Conservation (phyloP, 2,329 filamentous ascomycete species). For the Calycina herbarum region DNA sequence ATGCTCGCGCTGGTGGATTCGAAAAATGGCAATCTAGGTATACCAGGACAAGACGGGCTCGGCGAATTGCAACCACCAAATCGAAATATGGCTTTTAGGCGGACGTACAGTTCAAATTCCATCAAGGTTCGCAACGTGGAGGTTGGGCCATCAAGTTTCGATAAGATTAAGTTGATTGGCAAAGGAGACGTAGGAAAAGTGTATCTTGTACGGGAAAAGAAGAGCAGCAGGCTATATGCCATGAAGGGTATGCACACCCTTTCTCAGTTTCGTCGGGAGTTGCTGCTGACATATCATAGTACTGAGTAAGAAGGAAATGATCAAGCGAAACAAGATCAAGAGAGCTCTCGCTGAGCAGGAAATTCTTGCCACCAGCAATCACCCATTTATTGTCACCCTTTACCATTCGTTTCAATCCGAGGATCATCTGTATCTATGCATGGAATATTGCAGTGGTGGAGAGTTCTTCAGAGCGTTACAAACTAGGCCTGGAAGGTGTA, state of each 20-base stretch:
- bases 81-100: slow-evolving; percentile 75
- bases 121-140: slow-evolving; percentile 98
- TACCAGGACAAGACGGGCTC: slow-evolving; percentile 52
- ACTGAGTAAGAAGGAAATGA: slow-evolving; percentile 99
- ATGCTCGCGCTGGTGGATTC: slow-evolving; percentile 49
- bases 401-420: slow-evolving; percentile 99
- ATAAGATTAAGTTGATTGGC: slow-evolving; percentile 99
- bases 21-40: slow-evolving; percentile 43
- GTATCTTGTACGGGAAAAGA: slow-evolving; percentile 96
- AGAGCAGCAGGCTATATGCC: slow-evolving; percentile 89
- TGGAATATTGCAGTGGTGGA: slow-evolving; percentile 99
- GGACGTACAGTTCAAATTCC: slow-evolving; percentile 98
- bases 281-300: slow-evolving; percentile 55
- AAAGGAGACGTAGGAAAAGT: slow-evolving; percentile 99
- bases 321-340: slow-evolving; percentile 99
- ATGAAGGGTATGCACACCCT: slow-evolving; percentile 79
- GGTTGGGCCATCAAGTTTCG: slow-evolving; percentile 91
- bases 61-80: slow-evolving; percentile 66
- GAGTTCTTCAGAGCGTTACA: slow-evolving; percentile 98
- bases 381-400: slow-evolving; percentile 96
- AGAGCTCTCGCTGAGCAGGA: slow-evolving; percentile 95
- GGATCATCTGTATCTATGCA: slow-evolving; percentile 97
- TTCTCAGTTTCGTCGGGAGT: neutral
- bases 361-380: slow-evolving; percentile 96
- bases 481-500: slow-evolving; percentile 94